Percentiles rank a stretch among this genome's conserved stretches.
Conservation (phyloP, 257 asterid species). For the Osmanthus fragrans region DNA sequence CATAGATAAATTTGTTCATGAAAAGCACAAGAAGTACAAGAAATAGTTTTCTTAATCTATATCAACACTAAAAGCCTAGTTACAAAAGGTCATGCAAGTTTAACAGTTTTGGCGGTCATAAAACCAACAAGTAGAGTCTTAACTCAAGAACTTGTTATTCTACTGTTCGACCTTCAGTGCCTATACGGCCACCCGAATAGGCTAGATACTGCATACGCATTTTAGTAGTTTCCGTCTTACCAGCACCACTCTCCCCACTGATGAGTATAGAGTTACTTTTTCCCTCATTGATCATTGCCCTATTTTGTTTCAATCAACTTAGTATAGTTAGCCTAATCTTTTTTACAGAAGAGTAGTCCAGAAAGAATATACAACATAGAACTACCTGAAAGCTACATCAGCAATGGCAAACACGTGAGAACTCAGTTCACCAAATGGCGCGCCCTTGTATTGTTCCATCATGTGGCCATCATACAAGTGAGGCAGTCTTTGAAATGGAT, state of each 20-base stretch:
- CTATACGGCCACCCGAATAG: slow-evolving; percentile 90
- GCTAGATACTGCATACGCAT: slow-evolving; percentile 98
- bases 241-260: slow-evolving; percentile 99
- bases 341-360: slow-evolving; percentile 16
- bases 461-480: slow-evolving; percentile 77
- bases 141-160: slow-evolving; percentile 99
- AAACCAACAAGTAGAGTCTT: slow-evolving; percentile 16
- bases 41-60: slow-evolving; percentile 7
- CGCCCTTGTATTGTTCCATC: slow-evolving; percentile 97
- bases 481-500: slow-evolving; percentile 97
- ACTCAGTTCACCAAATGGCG: slow-evolving; percentile 82
- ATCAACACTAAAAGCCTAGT: background rate
- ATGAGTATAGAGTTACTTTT: slow-evolving; percentile 90
- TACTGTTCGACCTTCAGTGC: slow-evolving; percentile 91
- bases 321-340: slow-evolving; percentile 29
- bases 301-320: slow-evolving; percentile 38
- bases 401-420: slow-evolving; percentile 98
- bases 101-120: background rate
- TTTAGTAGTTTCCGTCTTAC: slow-evolving; percentile 97
- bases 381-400: slow-evolving; percentile 84
- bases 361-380: slow-evolving; percentile 9
- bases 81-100: background rate
- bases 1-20: slow-evolving; percentile 19
- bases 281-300: slow-evolving; percentile 86
- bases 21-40: background rate